Percentiles rank a stretch among this genome's conserved stretches.
Evolutionary conservation across 2,329 filamentous ascomycete species (phyloP).

Genomic region (Arthrobotrys conoides): DNA sequence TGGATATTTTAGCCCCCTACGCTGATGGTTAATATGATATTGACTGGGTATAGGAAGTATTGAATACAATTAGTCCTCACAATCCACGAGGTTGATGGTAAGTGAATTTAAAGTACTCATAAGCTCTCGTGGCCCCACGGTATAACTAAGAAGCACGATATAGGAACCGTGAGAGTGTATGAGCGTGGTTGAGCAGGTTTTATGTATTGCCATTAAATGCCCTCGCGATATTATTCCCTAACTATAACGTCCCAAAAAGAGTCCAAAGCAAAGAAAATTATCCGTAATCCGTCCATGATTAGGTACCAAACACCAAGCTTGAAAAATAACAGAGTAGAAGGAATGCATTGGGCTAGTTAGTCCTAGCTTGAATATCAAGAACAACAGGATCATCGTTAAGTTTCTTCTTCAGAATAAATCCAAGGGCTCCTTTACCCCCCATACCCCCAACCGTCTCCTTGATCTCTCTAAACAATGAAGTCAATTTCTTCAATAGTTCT

Average conservation of each 20-base stretch:
- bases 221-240: not conserved
- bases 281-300: not conserved
- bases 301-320: too few species aligned
- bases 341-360: too few species aligned
- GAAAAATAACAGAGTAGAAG: too few species aligned
- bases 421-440: slow-evolving; percentile 16
- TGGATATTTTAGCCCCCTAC: too few species aligned
- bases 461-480: slow-evolving; percentile 4
- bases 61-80: too few species aligned
- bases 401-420: slow-evolving; percentile 5
- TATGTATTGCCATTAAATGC: not conserved
- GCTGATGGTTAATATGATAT: too few species aligned
- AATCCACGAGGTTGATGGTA: too few species aligned
- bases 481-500: slow-evolving; percentile 9
- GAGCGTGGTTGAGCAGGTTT: slow-evolving; percentile 2
- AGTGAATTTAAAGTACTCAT: too few species aligned
- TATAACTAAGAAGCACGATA: not conserved
- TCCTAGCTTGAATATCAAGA: slow-evolving; percentile 5
- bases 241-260: too few species aligned
- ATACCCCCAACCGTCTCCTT: not conserved
- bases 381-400: not conserved
- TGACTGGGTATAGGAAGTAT: too few species aligned
- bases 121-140: not conserved
- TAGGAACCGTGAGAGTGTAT: not conserved
- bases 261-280: not conserved